Evolutionary conservation across 2,329 filamentous ascomycete species (phyloP).

Genomic region (Trichoderma koningii): DNA sequence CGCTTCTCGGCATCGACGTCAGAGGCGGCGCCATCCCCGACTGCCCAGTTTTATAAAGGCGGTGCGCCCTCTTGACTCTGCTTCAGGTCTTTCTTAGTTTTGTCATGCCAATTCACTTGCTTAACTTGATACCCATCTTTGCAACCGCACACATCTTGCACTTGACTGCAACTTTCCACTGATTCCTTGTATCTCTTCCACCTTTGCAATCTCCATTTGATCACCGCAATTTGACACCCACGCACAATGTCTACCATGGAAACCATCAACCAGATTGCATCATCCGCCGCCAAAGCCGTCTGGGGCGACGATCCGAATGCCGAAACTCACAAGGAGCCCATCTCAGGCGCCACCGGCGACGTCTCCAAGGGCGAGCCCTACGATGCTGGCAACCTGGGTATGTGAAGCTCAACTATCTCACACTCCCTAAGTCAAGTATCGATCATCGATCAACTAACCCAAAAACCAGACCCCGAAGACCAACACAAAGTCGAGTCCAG

Average conservation of each 20-base stretch:
- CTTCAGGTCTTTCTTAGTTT: not conserved
- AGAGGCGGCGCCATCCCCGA: conserved; percentile 1
- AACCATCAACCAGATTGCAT: conserved; percentile 58
- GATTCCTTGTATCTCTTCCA: not conserved
- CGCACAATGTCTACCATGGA: conserved; percentile 56
- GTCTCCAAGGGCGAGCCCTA: conserved; percentile 71
- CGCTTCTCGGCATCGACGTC: conserved; percentile 11
- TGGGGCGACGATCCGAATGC: conserved; percentile 45
- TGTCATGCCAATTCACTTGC: not conserved
- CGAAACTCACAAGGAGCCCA: conserved; percentile 59
- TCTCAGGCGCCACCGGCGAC: conserved; percentile 69
- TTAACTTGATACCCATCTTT: not conserved
- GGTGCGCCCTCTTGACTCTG: not conserved
- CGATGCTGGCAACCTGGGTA: conserved; percentile 74
- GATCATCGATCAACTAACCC: not conserved
- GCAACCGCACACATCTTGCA: not conserved
- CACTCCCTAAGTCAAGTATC: no score
- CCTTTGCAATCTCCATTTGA: not conserved
- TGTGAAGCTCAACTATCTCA: conserved; percentile 7
- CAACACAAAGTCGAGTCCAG: conserved; percentile 27
- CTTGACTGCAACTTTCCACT: no score
- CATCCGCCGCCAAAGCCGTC: conserved; percentile 45
- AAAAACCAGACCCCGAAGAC: not conserved
- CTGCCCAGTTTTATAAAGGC: not conserved
- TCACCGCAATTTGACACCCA: not conserved